Percentiles rank a stretch among this genome's conserved stretches.
These are phyloP conservation scores for Nidula microcarpa DNA, from an alignment of 768 basidiomycete species.

Conservation along the genomic window DNA sequence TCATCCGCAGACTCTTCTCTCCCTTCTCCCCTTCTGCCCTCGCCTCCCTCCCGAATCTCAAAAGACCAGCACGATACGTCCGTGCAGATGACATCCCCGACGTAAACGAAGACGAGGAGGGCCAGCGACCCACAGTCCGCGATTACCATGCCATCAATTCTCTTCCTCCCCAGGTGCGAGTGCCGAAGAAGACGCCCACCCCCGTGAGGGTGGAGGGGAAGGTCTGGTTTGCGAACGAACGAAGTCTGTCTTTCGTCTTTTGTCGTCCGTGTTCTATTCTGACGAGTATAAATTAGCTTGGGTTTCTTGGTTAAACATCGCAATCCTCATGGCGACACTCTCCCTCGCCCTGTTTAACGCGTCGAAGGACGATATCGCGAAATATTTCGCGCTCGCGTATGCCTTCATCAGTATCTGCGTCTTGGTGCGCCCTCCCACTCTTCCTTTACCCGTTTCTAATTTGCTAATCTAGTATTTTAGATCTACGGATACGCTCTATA, in stretches of 20 bases:
- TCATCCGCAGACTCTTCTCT: conserved; percentile 44
- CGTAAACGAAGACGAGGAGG: conserved; percentile 41
- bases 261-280: background rate
- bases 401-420: conserved; percentile 73
- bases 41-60: conserved; percentile 39
- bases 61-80: conserved; percentile 49
- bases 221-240: conserved; percentile 97
- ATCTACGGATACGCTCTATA: conserved; percentile 86
- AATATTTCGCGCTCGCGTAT: conserved; percentile 80
- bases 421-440: conserved; percentile 39
- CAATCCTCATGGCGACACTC: conserved; percentile 80
- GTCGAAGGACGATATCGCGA: conserved; percentile 66
- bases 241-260: conserved; percentile 52
- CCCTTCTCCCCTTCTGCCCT: conserved; percentile 73
- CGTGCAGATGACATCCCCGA: conserved; percentile 76
- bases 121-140: conserved; percentile 56
- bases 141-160: conserved; percentile 76
- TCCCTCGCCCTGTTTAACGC: conserved; percentile 88
- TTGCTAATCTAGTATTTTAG: conserved; percentile 28
- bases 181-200: conserved; percentile 81
- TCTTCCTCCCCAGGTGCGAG: conserved; percentile 59
- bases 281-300: conserved; percentile 52
- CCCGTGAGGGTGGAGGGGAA: conserved; percentile 89
- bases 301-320: conserved; percentile 88
- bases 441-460: background rate